Base-by-base conservation (phyloP, 495 filamentous ascomycete species). In the Astrocystis sublimbata region DNA sequence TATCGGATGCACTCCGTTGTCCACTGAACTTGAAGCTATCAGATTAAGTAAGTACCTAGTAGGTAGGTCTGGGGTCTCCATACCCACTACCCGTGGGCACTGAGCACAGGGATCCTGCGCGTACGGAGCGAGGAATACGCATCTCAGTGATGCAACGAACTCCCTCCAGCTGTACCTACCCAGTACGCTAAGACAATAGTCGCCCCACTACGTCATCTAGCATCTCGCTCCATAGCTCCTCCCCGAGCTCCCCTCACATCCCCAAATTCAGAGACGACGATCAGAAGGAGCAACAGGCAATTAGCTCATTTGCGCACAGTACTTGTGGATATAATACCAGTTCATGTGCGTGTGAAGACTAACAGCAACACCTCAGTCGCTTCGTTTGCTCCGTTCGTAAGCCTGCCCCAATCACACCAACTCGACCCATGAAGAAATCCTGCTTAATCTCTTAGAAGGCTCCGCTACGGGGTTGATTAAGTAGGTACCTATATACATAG, bases 151-250 rank as follows among this genome's bases (percentile, higher is more conserved):
- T 30, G 26, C 24, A 49, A 17, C 28, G 46, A 49, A n/a, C n/a
- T n/a, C n/a, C n/a, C n/a, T n/a, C n/a, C n/a, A n/a, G n/a, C n/a
- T n/a, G n/a, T n/a, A n/a, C n/a, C n/a, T n/a, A n/a, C n/a, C 35
- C n/a, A 26, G 1, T 17, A 9, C n/a, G 28, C n/a, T 6, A 17
- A 19, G 17, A 21, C 5, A 2, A 43, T 17, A 21, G 24, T 68
- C 59, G 62, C 62, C 60, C 61, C 58, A 66, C 66, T 50, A 71
- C 68, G 68, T 71, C 68, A 71, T 71, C 61, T 31, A 61, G 62
- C 65, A 64, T 65, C 40, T 46, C 61, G 56, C 21, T 49, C 62
- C 58, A 55, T 21, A 58, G 68, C 38, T 43, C n/a, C n/a, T n/a
- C n/a, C n/a, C n/a, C n/a, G n/a, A 36, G 3, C 33, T 53, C 50